Evolutionary conservation across 768 basidiomycete species (phyloP).

Genomic region (Termitomyces sp.): DNA sequence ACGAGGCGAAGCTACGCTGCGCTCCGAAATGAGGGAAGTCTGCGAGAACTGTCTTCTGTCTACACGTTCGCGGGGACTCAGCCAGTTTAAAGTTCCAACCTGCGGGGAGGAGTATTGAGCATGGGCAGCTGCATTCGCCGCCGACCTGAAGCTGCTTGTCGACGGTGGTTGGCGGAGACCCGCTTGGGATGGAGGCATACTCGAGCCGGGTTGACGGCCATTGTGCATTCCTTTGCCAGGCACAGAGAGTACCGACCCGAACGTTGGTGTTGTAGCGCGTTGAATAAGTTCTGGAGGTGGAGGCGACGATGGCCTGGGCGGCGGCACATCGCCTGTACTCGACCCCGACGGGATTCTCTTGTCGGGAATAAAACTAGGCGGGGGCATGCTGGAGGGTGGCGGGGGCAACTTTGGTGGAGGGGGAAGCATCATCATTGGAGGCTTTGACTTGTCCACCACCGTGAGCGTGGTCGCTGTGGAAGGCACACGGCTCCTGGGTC

Average conservation of each 20-base stretch:
- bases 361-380: constrained; percentile 76
- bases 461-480: constrained; percentile 47
- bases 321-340: constrained; percentile 56
- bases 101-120: constrained; percentile 41
- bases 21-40: constrained; percentile 68
- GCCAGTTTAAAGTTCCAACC: constrained; percentile 41
- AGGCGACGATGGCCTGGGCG: constrained; percentile 88
- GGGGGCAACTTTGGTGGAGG: constrained; percentile 78
- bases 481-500: constrained; percentile 54
- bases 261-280: constrained; percentile 84
- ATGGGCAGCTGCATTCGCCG: constrained; percentile 55
- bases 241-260: constrained; percentile 59
- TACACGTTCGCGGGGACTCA: constrained; percentile 43
- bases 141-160: constrained; percentile 81
- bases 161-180: constrained; percentile 71
- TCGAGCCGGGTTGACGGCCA: constrained; percentile 64
- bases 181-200: constrained; percentile 67
- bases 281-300: constrained; percentile 91
- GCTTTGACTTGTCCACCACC: constrained; percentile 71
- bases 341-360: constrained; percentile 45
- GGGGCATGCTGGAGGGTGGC: constrained; percentile 67
- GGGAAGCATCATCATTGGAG: constrained; percentile 81
- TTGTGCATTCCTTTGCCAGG: constrained; percentile 45
- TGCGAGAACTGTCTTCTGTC: constrained; percentile 60
- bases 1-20: constrained; percentile 66